Evolutionary conservation across 1,284 basidiomycete species (phyloP).

Genomic region (Rhodofomes roseus): DNA sequence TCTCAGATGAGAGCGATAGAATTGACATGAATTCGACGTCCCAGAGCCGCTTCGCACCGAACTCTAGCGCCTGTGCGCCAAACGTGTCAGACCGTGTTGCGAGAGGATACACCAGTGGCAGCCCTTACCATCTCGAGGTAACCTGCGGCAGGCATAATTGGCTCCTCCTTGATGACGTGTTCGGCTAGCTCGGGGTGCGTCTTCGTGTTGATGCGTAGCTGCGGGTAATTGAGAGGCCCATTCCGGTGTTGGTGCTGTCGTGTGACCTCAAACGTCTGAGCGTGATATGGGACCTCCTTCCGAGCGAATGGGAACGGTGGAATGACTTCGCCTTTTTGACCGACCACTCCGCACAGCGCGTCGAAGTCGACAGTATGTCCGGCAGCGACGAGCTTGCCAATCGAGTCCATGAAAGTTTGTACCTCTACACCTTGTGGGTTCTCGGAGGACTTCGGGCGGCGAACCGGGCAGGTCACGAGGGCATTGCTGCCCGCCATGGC

Average conservation of each 20-base stretch:
- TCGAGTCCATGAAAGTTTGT: conserved; percentile 5
- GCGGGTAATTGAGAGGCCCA: conserved; percentile 32
- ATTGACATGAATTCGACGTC: conserved; percentile 23
- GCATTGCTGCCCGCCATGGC: conserved; percentile 9
- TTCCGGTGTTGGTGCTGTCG: conserved; percentile 18
- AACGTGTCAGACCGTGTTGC: background rate
- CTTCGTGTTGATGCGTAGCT: conserved; percentile 30
- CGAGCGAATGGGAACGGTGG: conserved; percentile 17
- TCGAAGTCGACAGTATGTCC: conserved; percentile 12
- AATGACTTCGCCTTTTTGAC: background rate
- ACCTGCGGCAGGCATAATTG: conserved; percentile 43
- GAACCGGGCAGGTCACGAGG: too few relatives aligned
- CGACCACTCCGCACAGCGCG: conserved; percentile 5
- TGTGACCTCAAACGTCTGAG: conserved; percentile 9
- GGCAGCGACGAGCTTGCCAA: conserved; percentile 11
- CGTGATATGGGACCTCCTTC: conserved; percentile 11
- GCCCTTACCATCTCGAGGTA: conserved; percentile 39
- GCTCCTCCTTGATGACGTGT: conserved; percentile 37
- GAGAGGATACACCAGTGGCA: background rate
- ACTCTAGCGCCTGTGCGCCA: conserved; percentile 15
- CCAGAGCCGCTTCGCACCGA: conserved; percentile 20
- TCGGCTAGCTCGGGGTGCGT: conserved; percentile 36
- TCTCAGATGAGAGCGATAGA: conserved; percentile 25
- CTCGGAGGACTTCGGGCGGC: too few relatives aligned
- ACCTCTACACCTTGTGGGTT: background rate